These are phyloP conservation scores for Schwanniomyces yamadae DNA, from an alignment of 805 yeast genomes.

Conservation along the genomic window DNA sequence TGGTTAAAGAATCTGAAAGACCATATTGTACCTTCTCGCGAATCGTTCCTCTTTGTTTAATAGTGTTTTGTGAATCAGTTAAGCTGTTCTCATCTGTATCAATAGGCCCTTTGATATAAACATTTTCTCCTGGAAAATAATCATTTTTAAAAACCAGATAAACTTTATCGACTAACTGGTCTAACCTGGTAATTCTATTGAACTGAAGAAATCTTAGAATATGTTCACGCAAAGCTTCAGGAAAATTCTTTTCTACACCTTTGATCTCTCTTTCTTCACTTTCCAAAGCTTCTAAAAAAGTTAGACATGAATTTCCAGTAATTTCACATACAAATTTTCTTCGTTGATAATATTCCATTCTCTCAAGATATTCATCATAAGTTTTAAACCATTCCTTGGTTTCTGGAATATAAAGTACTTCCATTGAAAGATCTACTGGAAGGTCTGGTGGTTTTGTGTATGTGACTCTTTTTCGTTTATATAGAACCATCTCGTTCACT, in stretches of 20 bases:
- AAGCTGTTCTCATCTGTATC: slow-evolving; percentile 15
- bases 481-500: slow-evolving; percentile 78
- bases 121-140: slow-evolving; percentile 89
- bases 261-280: slow-evolving; percentile 59
- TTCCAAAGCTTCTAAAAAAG: slow-evolving; percentile 84
- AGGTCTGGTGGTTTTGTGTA: slow-evolving; percentile 56
- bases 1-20: slow-evolving; percentile 37
- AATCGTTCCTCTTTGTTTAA: slow-evolving; percentile 56
- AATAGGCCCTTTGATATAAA: slow-evolving; percentile 49
- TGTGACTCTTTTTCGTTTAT: slow-evolving; percentile 69
- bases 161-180: slow-evolving; percentile 83
- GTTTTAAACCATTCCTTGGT: slow-evolving; percentile 85
- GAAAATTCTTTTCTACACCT: slow-evolving; percentile 77
- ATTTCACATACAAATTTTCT: slow-evolving; percentile 92
- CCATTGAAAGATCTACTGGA: slow-evolving; percentile 54
- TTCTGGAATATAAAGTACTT: slow-evolving; percentile 78
- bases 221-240: slow-evolving; percentile 89
- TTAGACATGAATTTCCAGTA: slow-evolving; percentile 88
- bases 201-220: slow-evolving; percentile 84
- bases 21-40: slow-evolving; percentile 81
- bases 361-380: slow-evolving; percentile 71
- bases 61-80: slow-evolving; percentile 10
- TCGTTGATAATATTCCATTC: slow-evolving; percentile 70
- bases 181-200: slow-evolving; percentile 77
- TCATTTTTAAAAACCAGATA: slow-evolving; percentile 75